Conservation (phyloP, 176 grass and related monocot genomes). For the Hordeum vulgare region MorexV3_pseudomolecules_assembly NC_058520.1:526637102-526637601, state of each 20-base stretch:
- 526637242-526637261: too few species aligned
- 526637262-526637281: neutral
- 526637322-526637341: neutral
- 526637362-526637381: neutral
- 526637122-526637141: too few species aligned
- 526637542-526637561: neutral
- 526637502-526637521: neutral
- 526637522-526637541: neutral
- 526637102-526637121: too few species aligned
- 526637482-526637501: neutral
- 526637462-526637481: neutral
- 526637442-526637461: neutral
- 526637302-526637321: neutral
- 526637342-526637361: conserved; percentile 4
- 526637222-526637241: neutral
- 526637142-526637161: too few species aligned
- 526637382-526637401: neutral
- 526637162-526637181: neutral
- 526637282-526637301: neutral
- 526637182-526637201: neutral
- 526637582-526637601: neutral
- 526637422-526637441: neutral
- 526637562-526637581: neutral
- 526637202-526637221: neutral
- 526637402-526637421: neutral